These are phyloP conservation scores for Tulasnella sp. DNA, from an alignment of 768 basidiomycete genomes.

Conservation along the genomic window DNA sequence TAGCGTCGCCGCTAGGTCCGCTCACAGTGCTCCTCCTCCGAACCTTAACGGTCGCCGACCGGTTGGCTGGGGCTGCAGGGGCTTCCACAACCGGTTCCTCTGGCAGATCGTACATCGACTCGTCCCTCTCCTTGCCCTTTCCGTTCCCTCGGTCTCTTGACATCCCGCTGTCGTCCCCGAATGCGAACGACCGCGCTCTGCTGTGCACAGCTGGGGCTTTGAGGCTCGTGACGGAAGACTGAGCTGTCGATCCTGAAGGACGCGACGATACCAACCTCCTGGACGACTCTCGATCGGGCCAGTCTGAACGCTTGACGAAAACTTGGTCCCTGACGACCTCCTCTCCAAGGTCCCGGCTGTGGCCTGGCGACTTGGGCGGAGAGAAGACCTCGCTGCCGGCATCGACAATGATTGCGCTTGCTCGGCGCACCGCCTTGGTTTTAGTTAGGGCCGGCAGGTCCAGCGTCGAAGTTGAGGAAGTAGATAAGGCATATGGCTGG, in stretches of 20 bases:
- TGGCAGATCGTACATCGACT: background rate
- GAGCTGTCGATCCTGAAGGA: background rate
- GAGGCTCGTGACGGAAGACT: background rate
- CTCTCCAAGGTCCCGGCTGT: slow-evolving; percentile 27
- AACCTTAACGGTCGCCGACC: background rate
- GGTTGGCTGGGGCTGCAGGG: background rate
- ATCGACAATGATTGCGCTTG: slow-evolving; percentile 20
- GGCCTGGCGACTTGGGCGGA: slow-evolving; percentile 32
- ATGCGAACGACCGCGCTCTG: slow-evolving; percentile 27
- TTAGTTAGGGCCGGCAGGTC: background rate
- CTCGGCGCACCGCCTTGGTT: slow-evolving; percentile 14
- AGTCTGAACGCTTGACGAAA: slow-evolving; percentile 71
- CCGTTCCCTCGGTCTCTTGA: slow-evolving; percentile 7
- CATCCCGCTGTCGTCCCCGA: background rate
- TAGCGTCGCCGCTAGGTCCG: background rate
- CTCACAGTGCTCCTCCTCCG: background rate
- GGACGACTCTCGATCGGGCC: slow-evolving; percentile 69
- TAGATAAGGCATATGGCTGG: slow-evolving; percentile 36
- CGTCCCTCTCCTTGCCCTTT: slow-evolving; percentile 25
- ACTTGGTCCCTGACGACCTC: slow-evolving; percentile 55
- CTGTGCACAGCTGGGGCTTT: slow-evolving; percentile 6
- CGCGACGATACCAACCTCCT: background rate
- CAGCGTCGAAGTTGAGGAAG: background rate
- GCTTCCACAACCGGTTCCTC: background rate
- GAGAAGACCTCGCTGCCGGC: slow-evolving; percentile 7